Evolutionary conservation across 805 yeast genomes (phyloP).

Genomic region (Blastobotrys mokoenaii): DNA sequence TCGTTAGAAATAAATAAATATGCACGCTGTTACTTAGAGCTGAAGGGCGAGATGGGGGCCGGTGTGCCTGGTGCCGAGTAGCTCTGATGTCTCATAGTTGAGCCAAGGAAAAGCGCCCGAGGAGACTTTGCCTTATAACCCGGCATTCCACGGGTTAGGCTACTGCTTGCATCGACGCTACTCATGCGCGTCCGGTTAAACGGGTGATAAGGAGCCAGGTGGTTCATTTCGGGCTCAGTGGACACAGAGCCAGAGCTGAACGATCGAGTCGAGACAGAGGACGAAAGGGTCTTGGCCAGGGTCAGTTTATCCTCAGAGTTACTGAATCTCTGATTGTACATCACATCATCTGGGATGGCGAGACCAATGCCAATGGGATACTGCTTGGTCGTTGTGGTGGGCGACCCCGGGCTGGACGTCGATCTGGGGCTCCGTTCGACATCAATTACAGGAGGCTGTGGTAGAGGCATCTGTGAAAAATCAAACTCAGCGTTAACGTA

Average conservation of each 20-base stretch:
- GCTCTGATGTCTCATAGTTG: neutral
- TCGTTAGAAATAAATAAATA: too few species aligned
- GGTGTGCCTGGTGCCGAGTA: neutral
- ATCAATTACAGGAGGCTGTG: neutral
- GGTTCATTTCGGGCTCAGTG: neutral
- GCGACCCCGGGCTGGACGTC: neutral
- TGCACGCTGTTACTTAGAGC: too few species aligned
- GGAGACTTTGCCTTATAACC: neutral
- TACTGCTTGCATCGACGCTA: neutral
- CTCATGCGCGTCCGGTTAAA: neutral
- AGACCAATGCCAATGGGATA: neutral
- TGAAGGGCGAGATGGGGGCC: neutral
- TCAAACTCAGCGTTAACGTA: neutral
- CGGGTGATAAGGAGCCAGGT: neutral
- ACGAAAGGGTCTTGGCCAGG: neutral
- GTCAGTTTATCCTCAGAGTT: neutral
- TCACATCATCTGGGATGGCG: neutral
- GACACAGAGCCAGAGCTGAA: neutral
- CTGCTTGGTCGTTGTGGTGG: neutral
- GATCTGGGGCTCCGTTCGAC: neutral
- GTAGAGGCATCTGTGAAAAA: neutral
- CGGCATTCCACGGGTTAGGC: neutral
- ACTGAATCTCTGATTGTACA: neutral
- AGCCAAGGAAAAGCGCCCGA: neutral
- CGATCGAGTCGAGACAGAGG: neutral